Base-by-base conservation (phyloP, 495 filamentous ascomycete genomes). In the Xylaria scruposa region DNA sequence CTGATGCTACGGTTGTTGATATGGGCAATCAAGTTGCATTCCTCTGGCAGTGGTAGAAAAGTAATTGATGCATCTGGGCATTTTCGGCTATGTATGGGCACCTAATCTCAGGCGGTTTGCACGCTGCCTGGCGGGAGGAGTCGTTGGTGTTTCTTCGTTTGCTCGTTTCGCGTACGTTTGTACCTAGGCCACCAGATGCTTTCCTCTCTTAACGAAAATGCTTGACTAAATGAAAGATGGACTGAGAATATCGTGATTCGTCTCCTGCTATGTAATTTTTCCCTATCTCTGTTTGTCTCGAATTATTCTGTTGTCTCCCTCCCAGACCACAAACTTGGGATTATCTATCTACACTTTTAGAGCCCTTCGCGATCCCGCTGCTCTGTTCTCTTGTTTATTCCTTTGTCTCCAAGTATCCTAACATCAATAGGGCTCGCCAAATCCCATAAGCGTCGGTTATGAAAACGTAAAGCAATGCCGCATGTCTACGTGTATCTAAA, bases 71-170 rank as follows among this genome's bases (percentile, higher is more conserved):
- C 77, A 78, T 78, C 73, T 60, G 75, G 72, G 73, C 73, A 77
- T 76, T 72, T 77, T 70, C 72, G 75, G 77, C 75, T 72, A 72
- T 74, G 73, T 65, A 74, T 75, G 72, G 76, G 73, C 73, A 76
- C 70, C 75, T 77, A 77, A 79, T 79, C 66, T 62, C 74, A 71
- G 73, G 77, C 70, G 71, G 71, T 1, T 38, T 75, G 73, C 73
- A 75, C 70, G 62, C 72, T 46, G 71, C 66, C 74, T 71, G 70
- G 77, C 58, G 75, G 70, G 65, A 67, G 72, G 68, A 73, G 70
- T 77, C 62, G 64, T 71, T 70, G 75, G 75, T 73, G 71, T 76
- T 72, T 73, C 73, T 74, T 72, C 63, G 40, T 65, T 71, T 73
- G 72, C 70, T 77, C 49, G 31, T 75, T 74, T 75, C 71, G 59